Base-by-base conservation (phyloP, 202 grass and related monocot species). In the Saccharum hybrid region DNA sequence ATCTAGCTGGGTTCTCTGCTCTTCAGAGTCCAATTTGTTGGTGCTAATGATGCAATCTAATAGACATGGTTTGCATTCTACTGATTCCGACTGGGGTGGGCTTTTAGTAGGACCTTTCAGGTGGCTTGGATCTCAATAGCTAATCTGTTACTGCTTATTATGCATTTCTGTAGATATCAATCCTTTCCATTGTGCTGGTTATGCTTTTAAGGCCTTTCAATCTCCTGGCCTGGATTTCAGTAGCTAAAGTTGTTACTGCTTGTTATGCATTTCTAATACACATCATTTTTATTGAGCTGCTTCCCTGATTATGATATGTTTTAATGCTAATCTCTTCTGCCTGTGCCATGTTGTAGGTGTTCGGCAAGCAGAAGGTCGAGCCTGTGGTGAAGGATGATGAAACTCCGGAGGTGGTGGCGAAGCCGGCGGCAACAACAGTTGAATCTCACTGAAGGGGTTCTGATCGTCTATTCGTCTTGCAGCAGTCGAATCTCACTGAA, bases 321-420 rank as follows among this genome's bases (percentile, higher is more conserved):
- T 71, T 6, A 33, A 14, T 1, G 33, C 41, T 75, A 41, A 57
- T 67, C 3, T 16, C 6, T 10, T 19, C 0, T 70, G 9, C 16
- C 39, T 71, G 37, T 78, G 65, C 16, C 30, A 13, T 45, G 26
- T 16, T 22, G 48, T 70, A 81, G 84, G 62, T 68, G 28, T 81
- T 86, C 33, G 78, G 78, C 77, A 76, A 42, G 39, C 63, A 68
- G 65, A 86, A 80, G 69, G 62, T 86, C 1, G 84, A 77, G 33
- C 56, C 76, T 36, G 75, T 71, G 40, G 76, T 26, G 11, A 83
- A 46, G 15, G 45, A 61, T 45, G 45, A 61, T 45, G 69, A 22
- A 4, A 62, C 70, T 31, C 43, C 37, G 7, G 72, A 39, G 37
- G 63, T 22, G 70, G 42, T 18, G 70, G 75, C 52, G 39, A 83